These are phyloP conservation scores for Paramecium sonneborni DNA, from an alignment of 73 alveolate genomes.

Conservation along the genomic window DNA sequence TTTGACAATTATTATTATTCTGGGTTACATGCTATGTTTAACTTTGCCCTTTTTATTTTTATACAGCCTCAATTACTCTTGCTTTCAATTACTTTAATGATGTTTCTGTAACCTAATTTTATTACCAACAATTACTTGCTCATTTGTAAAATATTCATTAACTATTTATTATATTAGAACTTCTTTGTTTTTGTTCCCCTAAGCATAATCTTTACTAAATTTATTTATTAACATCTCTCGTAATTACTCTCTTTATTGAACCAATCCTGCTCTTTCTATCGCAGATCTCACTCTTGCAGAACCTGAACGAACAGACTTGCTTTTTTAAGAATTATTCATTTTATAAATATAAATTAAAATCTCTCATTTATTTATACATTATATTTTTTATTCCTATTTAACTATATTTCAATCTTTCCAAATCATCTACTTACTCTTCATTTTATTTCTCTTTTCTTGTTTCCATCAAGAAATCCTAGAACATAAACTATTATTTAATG, in stretches of 20 bases:
- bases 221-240: conserved; percentile 46
- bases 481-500: too few relatives aligned
- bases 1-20: background rate
- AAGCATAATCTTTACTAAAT: conserved; percentile 55
- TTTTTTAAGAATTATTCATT: conserved; percentile 39
- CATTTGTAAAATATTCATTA: conserved; percentile 54
- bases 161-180: conserved; percentile 40
- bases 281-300: conserved; percentile 61
- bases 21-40: background rate
- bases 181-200: conserved; percentile 51
- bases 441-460: too few relatives aligned
- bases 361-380: too few relatives aligned
- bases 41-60: background rate
- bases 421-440: too few relatives aligned
- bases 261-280: conserved; percentile 56
- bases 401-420: too few relatives aligned
- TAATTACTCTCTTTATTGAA: conserved; percentile 61
- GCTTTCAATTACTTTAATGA: conserved; percentile 59
- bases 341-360: background rate
- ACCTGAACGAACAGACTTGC: conserved; percentile 52
- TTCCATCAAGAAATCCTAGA: too few relatives aligned
- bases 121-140: background rate
- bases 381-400: too few relatives aligned
- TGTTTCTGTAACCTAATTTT: conserved; percentile 44
- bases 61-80: conserved; percentile 36